These are phyloP conservation scores for Sutorius australiensis DNA, from an alignment of 768 basidiomycete genomes.

Conservation along the genomic window DNA sequence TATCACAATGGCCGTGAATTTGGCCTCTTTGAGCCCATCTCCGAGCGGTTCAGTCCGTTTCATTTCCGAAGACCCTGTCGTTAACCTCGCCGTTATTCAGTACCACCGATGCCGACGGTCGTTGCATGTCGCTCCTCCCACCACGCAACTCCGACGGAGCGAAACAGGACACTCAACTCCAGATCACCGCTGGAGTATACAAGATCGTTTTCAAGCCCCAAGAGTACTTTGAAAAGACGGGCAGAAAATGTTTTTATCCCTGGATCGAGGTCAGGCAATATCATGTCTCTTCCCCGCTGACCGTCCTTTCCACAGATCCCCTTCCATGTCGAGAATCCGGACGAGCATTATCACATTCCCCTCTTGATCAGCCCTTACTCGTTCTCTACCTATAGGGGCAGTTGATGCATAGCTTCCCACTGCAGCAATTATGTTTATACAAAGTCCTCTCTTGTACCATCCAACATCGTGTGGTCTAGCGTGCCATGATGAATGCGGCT, in stretches of 20 bases:
- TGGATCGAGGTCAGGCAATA: constrained; percentile 68
- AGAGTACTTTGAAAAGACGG: constrained; percentile 68
- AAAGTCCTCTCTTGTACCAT: constrained; percentile 3
- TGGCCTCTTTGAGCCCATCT: constrained; percentile 48
- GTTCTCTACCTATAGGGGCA: constrained; percentile 92
- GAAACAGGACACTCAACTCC: constrained; percentile 36
- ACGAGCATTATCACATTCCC: constrained; percentile 88
- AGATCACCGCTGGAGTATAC: constrained; percentile 55
- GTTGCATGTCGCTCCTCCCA: constrained; percentile 74
- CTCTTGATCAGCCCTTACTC: constrained; percentile 89
- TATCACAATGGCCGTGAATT: constrained; percentile 37
- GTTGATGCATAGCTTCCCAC: constrained; percentile 36
- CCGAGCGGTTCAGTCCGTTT: constrained; percentile 55
- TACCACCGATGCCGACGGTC: constrained; percentile 75
- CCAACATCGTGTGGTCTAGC: constrained; percentile 2
- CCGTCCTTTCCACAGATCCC: constrained; percentile 53
- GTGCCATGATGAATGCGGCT: neutral
- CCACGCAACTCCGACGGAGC: constrained; percentile 44
- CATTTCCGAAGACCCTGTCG: neutral
- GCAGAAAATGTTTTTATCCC: constrained; percentile 78
- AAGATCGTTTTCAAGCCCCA: constrained; percentile 84
- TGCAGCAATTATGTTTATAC: constrained; percentile 6
- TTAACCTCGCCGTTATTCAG: constrained; percentile 36
- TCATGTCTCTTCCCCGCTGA: constrained; percentile 1
- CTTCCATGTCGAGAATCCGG: constrained; percentile 66